Evolutionary conservation across 768 basidiomycete species (phyloP).

Genomic region (Lactarius trivialis): DNA sequence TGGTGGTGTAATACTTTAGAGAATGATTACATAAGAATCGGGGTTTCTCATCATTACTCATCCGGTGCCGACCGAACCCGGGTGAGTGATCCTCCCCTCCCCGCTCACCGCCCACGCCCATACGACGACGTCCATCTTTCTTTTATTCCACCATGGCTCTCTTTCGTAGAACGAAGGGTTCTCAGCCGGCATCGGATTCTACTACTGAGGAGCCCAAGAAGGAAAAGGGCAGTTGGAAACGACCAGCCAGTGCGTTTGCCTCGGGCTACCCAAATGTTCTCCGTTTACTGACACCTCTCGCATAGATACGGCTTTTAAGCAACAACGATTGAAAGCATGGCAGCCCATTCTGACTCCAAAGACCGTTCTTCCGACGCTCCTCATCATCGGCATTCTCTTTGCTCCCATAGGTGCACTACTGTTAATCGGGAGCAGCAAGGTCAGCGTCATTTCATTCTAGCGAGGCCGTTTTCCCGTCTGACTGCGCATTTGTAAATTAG

Average conservation of each 20-base stretch:
- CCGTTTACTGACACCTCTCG: constrained; percentile 23
- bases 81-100: neutral
- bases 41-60: neutral
- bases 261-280: constrained; percentile 7
- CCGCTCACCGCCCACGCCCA: neutral
- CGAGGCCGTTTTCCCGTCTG: neutral
- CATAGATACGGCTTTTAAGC: constrained; percentile 96
- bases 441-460: constrained; percentile 28
- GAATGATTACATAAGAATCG: constrained; percentile 11
- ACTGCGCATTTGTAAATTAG: constrained; percentile 29
- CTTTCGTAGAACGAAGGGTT: constrained; percentile 30
- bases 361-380: constrained; percentile 93
- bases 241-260: constrained; percentile 67
- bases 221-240: constrained; percentile 79
- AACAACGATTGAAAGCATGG: constrained; percentile 99
- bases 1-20: constrained; percentile 1
- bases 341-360: constrained; percentile 98
- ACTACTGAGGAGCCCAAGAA: constrained; percentile 45
- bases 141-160: constrained; percentile 25
- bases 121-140: neutral
- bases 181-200: constrained; percentile 11
- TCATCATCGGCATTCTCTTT: constrained; percentile 91
- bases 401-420: constrained; percentile 94
- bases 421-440: constrained; percentile 79
- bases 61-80: neutral